Percentiles rank a stretch among this genome's conserved stretches.
These are phyloP conservation scores for Monilinia aucupariae DNA, from an alignment of 2,329 filamentous ascomycete genomes.

Conservation along the genomic window DNA sequence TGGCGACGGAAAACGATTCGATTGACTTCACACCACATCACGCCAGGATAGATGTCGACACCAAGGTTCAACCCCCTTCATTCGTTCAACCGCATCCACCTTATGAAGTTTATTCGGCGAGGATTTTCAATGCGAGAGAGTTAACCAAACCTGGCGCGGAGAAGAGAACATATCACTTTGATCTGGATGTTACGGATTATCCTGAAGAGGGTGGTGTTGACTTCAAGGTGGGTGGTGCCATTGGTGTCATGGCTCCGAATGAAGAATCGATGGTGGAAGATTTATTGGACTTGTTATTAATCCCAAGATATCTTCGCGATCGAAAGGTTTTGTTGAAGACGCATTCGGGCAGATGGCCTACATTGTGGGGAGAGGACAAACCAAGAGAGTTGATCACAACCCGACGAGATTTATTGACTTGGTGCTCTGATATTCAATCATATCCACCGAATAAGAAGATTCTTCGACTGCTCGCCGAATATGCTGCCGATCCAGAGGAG, in stretches of 20 bases:
- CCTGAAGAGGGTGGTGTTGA: constrained; percentile 78
- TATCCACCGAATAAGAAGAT: constrained; percentile 86
- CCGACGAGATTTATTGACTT: constrained; percentile 83
- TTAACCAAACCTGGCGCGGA: constrained; percentile 83
- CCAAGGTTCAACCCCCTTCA: constrained; percentile 66
- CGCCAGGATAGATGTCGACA: constrained; percentile 41
- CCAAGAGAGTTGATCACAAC: constrained; percentile 84
- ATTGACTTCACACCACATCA: constrained; percentile 34
- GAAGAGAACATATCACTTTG: constrained; percentile 97
- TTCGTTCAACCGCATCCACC: constrained; percentile 95
- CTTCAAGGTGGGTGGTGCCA: constrained; percentile 93
- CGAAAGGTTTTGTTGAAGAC: constrained; percentile 78
- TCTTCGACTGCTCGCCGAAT: constrained; percentile 78
- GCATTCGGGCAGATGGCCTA: constrained; percentile 82
- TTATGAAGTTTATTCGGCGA: constrained; percentile 86
- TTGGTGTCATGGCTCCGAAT: constrained; percentile 89
- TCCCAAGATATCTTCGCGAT: constrained; percentile 78
- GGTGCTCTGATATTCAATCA: constrained; percentile 92
- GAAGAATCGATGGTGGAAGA: constrained; percentile 71
- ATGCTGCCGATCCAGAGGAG: constrained; percentile 74
- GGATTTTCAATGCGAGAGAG: constrained; percentile 76
- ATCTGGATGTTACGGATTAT: constrained; percentile 93
- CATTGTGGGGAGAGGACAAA: constrained; percentile 92
- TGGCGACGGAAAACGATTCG: constrained; percentile 35
- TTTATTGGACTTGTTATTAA: constrained; percentile 72